Evolutionary conservation across 495 filamentous ascomycete genomes (phyloP), one percentile per base, ranked within the genome.

Genomic region (Hypoxylon perforatum): DNA sequence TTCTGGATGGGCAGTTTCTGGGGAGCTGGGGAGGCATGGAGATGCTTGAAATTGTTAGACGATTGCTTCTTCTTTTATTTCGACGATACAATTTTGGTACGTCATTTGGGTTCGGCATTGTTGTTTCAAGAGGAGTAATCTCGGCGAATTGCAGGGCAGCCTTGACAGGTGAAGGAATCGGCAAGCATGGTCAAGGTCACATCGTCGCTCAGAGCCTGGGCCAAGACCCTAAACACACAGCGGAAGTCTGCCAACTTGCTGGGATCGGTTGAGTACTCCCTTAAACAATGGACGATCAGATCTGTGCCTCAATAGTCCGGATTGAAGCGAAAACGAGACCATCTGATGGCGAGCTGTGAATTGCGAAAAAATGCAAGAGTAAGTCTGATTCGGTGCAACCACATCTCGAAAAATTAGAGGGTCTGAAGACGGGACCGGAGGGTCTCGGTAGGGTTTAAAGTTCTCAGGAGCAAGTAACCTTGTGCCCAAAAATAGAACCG

Each of bases 401-500:
- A 17, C 38, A 41, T 44, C 39, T 42, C 15, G 39, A n/a, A 44
- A 44, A 19, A 44, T 44, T n/a, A 6, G 11, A 44, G 17, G 17
- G 17, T n/a, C 11, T 5, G 12, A 4, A 41, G 30, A 9, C 30
- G 30, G 30, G 30, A 33, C 30, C 30, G 30, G 30, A 33, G 30
- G 30, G 30, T 10, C 30, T 33, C 7, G 30, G 30, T 33, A 33
- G 11, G 39, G 39, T 54, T 59, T 65, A 59, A 59, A 48, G 62
- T 53, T 47, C 49, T 65, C 48, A 60, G 46, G 45, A 44, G 25
- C 35, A 22, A 63, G 42, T 47, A 51, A 50, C 42, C 23, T 25
- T 52, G 11, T 17, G 21, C 22, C 60, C n/a, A 69, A 65, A 69
- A 69, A 69, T 69, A 69, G 61, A 61, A 23, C 22, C 6, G 47